Percentiles rank a stretch among this genome's conserved stretches.
phyloP scores from a whole-genome alignment of 176 grass and related monocot genomes.

The Oryza glumipatula region DNA sequence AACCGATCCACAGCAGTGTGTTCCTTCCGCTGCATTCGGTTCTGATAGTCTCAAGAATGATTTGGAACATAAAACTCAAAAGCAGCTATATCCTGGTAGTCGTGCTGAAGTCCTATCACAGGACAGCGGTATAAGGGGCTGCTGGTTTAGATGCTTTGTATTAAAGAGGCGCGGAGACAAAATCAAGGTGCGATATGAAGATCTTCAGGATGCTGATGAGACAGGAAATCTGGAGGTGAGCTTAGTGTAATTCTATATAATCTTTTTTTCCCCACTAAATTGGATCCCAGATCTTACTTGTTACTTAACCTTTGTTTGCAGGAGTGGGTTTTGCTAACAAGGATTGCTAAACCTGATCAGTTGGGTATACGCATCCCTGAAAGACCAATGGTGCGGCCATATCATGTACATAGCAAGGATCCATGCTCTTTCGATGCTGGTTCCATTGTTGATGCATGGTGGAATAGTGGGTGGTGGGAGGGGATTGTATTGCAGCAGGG shows the following conservation, averaged over 20 bases:
- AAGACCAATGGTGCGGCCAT: conserved; percentile 72
- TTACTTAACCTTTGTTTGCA: conserved; percentile 37
- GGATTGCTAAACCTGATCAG: conserved; percentile 65
- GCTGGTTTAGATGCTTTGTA: conserved; percentile 90
- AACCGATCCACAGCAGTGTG: not conserved
- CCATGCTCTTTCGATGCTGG: conserved; percentile 54
- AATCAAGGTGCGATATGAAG: conserved; percentile 78
- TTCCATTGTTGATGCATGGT: conserved; percentile 79
- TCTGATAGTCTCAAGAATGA: conserved; percentile 35
- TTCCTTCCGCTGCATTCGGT: conserved; percentile 21
- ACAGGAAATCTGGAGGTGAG: conserved; percentile 75
- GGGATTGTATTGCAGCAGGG: conserved; percentile 63
- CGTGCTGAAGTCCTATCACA: conserved; percentile 77
- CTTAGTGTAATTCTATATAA: conserved; percentile 1
- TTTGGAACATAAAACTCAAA: conserved; percentile 38
- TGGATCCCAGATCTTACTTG: not conserved
- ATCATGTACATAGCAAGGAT: conserved; percentile 14
- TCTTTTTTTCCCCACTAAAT: not conserved
- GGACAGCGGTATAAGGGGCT: conserved; percentile 93
- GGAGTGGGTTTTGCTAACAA: conserved; percentile 77
- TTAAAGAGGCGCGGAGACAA: conserved; percentile 72
- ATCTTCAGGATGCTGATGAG: conserved; percentile 82
- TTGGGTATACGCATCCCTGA: conserved; percentile 54
- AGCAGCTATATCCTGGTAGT: conserved; percentile 60
- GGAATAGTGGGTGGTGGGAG: conserved; percentile 96